Evolutionary conservation across 129 eudicot species (phyloP), one percentile per base, ranked within the genome.

Genomic region (Artemisia annua): DNA sequence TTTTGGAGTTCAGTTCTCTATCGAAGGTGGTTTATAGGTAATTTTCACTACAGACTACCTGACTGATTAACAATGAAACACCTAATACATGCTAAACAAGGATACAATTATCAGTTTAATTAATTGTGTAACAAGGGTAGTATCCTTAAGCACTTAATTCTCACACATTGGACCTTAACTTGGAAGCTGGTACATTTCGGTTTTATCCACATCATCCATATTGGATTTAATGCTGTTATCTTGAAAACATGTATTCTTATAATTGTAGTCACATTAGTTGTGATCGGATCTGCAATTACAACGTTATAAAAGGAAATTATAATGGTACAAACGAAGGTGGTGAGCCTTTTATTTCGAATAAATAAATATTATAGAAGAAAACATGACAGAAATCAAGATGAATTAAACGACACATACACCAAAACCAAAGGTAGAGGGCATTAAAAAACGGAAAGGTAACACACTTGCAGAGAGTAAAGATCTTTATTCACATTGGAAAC

Each of bases 401-500:
- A 70, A 30, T 5, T 35, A 53, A 32, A 35, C 10, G 6, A 26
- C 50, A 30, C 12, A 70, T 49, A 55, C 54, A 32, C 59, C 39
- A 60, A 48, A 72, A 58, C 22, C 12, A 60, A 26, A 59, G 19
- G 28, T 24, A 24, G 24, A 72, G 9, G 17, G 60, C 49, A 32
- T 63, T 12, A n/a, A n/a, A 20, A 46, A 63, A 63, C 46, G 11
- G 19, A 70, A 39, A 70, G 48, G 20, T 17, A 32, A 32, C 32
- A 35, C 51, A 54, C 14, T 32, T 30, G 22, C 67, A 63, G 16
- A 3, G 35, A 63, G 20, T 10, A 14, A 69, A n/a, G 49, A 54
- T 51, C 30, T 59, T 64, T 74, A 79, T 0, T 75, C 79, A 17
- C 85, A 82, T 65, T 85, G 67, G 75, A 76, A 79, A 48, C 84